These are phyloP conservation scores for Neofusicoccum sp. DNA, from an alignment of 2,329 filamentous ascomycete genomes.

Conservation along the genomic window DNA sequence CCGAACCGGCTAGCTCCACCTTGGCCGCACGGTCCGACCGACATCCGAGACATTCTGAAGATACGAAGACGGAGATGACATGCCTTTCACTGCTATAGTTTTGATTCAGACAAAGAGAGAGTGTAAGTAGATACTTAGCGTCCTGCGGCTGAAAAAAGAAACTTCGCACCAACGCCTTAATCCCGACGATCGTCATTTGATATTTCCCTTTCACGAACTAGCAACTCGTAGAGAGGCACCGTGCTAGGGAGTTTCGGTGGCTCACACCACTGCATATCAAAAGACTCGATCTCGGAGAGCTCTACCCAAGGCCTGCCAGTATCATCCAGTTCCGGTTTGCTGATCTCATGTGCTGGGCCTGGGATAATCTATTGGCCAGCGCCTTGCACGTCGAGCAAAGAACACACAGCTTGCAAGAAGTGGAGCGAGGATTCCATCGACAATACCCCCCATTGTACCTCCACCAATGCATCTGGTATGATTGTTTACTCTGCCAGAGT, in stretches of 20 bases:
- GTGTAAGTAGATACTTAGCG: not conserved
- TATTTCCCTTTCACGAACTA: not conserved
- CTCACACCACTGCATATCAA: not conserved
- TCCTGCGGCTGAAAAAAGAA: too few relatives aligned
- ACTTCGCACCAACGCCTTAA: too few relatives aligned
- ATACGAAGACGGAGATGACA: slow-evolving; percentile 1
- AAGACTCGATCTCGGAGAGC: not conserved
- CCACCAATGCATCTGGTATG: too few relatives aligned
- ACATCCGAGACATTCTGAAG: slow-evolving; percentile 1
- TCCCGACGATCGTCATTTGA: not conserved
- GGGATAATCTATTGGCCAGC: not conserved
- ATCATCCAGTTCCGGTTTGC: not conserved
- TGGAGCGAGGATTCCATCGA: too few relatives aligned
- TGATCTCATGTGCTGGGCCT: not conserved
- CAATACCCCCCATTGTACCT: too few relatives aligned
- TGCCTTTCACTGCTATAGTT: too few relatives aligned
- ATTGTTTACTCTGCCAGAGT: too few relatives aligned
- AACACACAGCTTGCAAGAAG: not conserved
- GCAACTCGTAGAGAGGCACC: not conserved
- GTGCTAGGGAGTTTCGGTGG: not conserved
- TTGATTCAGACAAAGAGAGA: not conserved
- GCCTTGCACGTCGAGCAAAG: not conserved
- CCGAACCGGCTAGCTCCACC: too few relatives aligned
- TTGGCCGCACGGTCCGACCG: not conserved
- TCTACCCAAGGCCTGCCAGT: not conserved